Base-by-base conservation (phyloP, 306 rosid genomes). In the Trichosanthes truncata region DNA sequence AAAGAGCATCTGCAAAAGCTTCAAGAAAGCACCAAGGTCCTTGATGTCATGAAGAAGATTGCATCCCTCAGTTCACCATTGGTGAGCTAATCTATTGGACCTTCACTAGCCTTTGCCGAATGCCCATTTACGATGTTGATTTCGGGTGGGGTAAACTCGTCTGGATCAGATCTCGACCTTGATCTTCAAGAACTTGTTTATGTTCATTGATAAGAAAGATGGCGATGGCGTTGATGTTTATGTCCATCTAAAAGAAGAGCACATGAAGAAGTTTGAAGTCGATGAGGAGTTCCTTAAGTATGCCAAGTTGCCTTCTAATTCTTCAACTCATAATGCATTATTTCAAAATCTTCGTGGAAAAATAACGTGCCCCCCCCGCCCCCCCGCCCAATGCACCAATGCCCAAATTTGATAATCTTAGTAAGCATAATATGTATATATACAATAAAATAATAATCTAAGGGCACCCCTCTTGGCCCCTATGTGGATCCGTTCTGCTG, bases 81-180 rank as follows among this genome's bases (percentile, higher is more conserved):
- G 84, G 84, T 7, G 87, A 84, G 41, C 18, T 76, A 7, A 71
- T 86, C n/a, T 5, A 88, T 0, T 84, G 86, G 53, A 48, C 15
- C 12, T 84, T 88, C 77, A 86, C 87, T 0, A 88, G 91, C 76
- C 71, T 88, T 38, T 88, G 89, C n/a, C 80, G 85, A 76, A 80
- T 88, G 61, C 91, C 91, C 23, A 6, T 88, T 79, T 88, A 88
- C 5, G 89, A 88, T 0, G 67, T 85, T 23, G 91, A 88, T 66
- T 88, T 88, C 62, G 91, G 95, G 20, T 87, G 85, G 90, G 95
- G 92, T 0, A 83, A 81, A 74, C 95, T 90, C 8, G 51, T 77
- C 0, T 87, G 88, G 91, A 88, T 90, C 0, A 84, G 87, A 0
- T 80, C 87, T 0, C 82, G 85, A 78, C 91, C 0, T 51, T 83